Percentiles rank a stretch among this genome's conserved stretches.
Evolutionary conservation across 2,329 filamentous ascomycete genomes (phyloP).

Genomic region (Cladosporium sphaerospermum): DNA sequence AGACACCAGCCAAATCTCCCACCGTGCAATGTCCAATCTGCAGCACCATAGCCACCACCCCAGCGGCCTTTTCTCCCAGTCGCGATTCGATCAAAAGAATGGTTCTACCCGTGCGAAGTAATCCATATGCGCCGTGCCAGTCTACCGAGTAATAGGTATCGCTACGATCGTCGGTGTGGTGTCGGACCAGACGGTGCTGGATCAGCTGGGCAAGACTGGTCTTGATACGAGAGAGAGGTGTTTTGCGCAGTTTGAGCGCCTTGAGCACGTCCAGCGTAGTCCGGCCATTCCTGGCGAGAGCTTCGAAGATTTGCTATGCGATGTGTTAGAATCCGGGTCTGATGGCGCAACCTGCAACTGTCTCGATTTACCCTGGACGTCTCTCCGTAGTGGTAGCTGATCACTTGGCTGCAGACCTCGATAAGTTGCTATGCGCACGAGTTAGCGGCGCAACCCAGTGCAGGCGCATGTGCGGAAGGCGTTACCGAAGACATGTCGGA

Average conservation of each 20-base stretch:
- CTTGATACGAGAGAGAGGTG: slow-evolving; percentile 62
- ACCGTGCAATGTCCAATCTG: slow-evolving; percentile 71
- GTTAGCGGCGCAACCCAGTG: slow-evolving; percentile 8
- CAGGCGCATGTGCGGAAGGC: slow-evolving; percentile 9
- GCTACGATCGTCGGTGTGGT: slow-evolving; percentile 34
- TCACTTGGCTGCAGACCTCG: slow-evolving; percentile 84
- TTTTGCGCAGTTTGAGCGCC: slow-evolving; percentile 45
- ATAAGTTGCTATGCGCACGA: slow-evolving; percentile 58
- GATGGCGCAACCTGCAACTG: background rate
- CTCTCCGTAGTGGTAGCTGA: slow-evolving; percentile 85
- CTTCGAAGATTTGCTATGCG: slow-evolving; percentile 71
- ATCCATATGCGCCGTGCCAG: slow-evolving; percentile 68
- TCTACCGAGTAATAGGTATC: slow-evolving; percentile 80
- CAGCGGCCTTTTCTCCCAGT: slow-evolving; percentile 67
- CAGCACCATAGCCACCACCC: slow-evolving; percentile 68
- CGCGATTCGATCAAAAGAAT: slow-evolving; percentile 66
- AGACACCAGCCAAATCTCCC: slow-evolving; percentile 47
- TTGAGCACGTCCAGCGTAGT: slow-evolving; percentile 65
- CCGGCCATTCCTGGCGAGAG: slow-evolving; percentile 72
- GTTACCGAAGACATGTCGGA: slow-evolving; percentile 12
- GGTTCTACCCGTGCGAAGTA: slow-evolving; percentile 76
- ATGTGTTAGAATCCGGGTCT: slow-evolving; percentile 10
- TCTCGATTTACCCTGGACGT: slow-evolving; percentile 70
- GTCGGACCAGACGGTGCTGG: slow-evolving; percentile 67
- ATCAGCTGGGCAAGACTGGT: slow-evolving; percentile 78